These are phyloP conservation scores for Lojkania enalia DNA, from an alignment of 2,329 filamentous ascomycete genomes.

Conservation along the genomic window DNA sequence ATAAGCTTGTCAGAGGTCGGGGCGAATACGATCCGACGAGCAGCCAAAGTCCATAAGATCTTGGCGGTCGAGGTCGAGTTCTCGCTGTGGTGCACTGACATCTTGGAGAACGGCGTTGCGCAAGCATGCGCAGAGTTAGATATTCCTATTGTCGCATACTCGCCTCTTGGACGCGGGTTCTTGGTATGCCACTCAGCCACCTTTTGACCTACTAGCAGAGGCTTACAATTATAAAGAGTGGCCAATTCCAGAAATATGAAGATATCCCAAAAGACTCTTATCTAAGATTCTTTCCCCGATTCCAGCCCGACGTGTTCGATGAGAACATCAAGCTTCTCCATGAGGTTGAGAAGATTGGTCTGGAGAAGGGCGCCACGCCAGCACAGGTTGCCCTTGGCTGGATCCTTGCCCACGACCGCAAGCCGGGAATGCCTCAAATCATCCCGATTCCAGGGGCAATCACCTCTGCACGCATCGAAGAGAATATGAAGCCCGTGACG, in stretches of 20 bases:
- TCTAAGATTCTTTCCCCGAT: conserved; percentile 58
- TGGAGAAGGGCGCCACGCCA: conserved; percentile 61
- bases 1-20: conserved; percentile 52
- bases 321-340: conserved; percentile 66
- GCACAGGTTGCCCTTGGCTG: conserved; percentile 70
- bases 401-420: conserved; percentile 56
- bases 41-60: conserved; percentile 58
- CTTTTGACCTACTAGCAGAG: conserved; percentile 43
- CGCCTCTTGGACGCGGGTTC: conserved; percentile 68
- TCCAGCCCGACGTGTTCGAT: conserved; percentile 65
- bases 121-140: conserved; percentile 61
- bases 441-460: conserved; percentile 70
- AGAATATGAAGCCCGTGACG: conserved; percentile 63
- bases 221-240: conserved; percentile 40
- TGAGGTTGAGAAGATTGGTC: conserved; percentile 62
- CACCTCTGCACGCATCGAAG: conserved; percentile 58
- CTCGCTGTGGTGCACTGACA: conserved; percentile 60
- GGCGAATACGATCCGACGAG: conserved; percentile 52
- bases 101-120: conserved; percentile 61
- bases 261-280: conserved; percentile 64
- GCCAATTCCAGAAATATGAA: conserved; percentile 50
- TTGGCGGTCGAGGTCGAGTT: conserved; percentile 64
- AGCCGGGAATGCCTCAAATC: conserved; percentile 59
- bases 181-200: conserved; percentile 58
- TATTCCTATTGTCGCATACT: conserved; percentile 72